These are phyloP conservation scores for Pyricularia sp. DNA, from an alignment of 2,329 filamentous ascomycete genomes.

Conservation along the genomic window DNA sequence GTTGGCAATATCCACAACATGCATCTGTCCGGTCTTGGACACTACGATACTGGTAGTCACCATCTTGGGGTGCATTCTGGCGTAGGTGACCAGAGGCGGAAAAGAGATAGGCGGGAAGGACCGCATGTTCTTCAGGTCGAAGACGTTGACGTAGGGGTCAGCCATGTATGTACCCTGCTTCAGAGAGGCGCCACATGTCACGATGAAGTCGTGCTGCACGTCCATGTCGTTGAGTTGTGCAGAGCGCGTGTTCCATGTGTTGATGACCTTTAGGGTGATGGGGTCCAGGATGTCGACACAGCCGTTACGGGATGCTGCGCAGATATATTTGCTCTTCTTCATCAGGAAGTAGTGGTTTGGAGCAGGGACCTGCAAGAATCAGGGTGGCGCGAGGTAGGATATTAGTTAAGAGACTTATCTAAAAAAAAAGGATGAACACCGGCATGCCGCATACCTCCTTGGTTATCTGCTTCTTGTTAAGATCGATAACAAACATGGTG, in stretches of 20 bases:
- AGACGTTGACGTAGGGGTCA: slow-evolving; percentile 90
- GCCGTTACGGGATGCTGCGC: slow-evolving; percentile 77
- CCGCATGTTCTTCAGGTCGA: slow-evolving; percentile 83
- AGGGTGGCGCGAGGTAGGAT: background rate
- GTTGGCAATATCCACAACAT: slow-evolving; percentile 93
- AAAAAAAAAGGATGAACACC: background rate
- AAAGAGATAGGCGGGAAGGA: slow-evolving; percentile 87
- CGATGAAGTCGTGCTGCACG: slow-evolving; percentile 85
- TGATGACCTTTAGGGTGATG: slow-evolving; percentile 65
- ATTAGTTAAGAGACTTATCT: background rate
- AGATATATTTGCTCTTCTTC: slow-evolving; percentile 82
- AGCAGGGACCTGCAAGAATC: slow-evolving; percentile 47
- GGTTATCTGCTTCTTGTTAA: slow-evolving; percentile 60
- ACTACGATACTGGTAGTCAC: slow-evolving; percentile 90
- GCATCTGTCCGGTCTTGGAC: slow-evolving; percentile 85
- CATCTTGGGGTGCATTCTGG: slow-evolving; percentile 93
- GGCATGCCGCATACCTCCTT: slow-evolving; percentile 31
- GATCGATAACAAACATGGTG: slow-evolving; percentile 69
- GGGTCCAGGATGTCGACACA: slow-evolving; percentile 81
- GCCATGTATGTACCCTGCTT: slow-evolving; percentile 71
- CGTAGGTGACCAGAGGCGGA: slow-evolving; percentile 85
- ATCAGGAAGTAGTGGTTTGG: slow-evolving; percentile 80
- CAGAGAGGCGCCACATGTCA: slow-evolving; percentile 89
- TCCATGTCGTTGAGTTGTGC: slow-evolving; percentile 95
- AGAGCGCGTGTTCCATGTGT: slow-evolving; percentile 84